Percentiles rank a stretch among this genome's conserved stretches.
Conservation (phyloP, 257 asterid genomes). For the Cordia subcordata region DNA sequence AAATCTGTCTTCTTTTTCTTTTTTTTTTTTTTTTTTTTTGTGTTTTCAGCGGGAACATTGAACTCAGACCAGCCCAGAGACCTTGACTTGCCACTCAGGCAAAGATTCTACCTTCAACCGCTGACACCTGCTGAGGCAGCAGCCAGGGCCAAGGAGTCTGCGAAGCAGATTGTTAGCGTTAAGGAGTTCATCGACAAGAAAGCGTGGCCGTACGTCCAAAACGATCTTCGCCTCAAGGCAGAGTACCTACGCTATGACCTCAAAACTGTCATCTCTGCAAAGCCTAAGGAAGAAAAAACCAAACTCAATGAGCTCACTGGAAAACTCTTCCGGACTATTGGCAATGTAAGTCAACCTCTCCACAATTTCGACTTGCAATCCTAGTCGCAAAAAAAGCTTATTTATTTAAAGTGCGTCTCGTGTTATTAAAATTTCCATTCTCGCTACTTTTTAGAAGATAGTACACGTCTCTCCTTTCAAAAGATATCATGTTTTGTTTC, state of each 20-base stretch:
- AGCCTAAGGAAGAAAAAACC: slow-evolving; percentile 68
- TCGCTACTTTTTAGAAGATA: too few relatives aligned
- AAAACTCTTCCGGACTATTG: slow-evolving; percentile 59
- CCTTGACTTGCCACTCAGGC: slow-evolving; percentile 52
- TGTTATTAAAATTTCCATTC: too few relatives aligned
- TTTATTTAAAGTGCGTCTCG: too few relatives aligned
- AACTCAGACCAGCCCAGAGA: slow-evolving; percentile 90
- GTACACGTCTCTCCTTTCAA: too few relatives aligned
- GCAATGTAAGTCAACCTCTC: slow-evolving; percentile 38
- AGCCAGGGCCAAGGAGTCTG: slow-evolving; percentile 75
- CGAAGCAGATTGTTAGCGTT: slow-evolving; percentile 65
- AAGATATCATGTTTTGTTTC: too few relatives aligned
- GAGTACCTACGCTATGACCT: slow-evolving; percentile 76
- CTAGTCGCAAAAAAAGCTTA: too few relatives aligned
- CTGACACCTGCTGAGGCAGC: slow-evolving; percentile 72
- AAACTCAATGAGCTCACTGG: slow-evolving; percentile 54
- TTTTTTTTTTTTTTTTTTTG: too few relatives aligned
- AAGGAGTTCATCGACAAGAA: slow-evolving; percentile 64
- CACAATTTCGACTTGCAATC: too few relatives aligned
- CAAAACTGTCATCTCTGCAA: slow-evolving; percentile 75
- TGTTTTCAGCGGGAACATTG: slow-evolving; percentile 87
- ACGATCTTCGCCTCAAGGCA: slow-evolving; percentile 75
- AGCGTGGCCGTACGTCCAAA: slow-evolving; percentile 93
- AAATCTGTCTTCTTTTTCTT: background rate
- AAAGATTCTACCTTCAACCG: slow-evolving; percentile 75